Evolutionary conservation across 2,329 filamentous ascomycete genomes (phyloP), one percentile per base, ranked within the genome.

Genomic region (Trichophyton schoenleinii): DNA sequence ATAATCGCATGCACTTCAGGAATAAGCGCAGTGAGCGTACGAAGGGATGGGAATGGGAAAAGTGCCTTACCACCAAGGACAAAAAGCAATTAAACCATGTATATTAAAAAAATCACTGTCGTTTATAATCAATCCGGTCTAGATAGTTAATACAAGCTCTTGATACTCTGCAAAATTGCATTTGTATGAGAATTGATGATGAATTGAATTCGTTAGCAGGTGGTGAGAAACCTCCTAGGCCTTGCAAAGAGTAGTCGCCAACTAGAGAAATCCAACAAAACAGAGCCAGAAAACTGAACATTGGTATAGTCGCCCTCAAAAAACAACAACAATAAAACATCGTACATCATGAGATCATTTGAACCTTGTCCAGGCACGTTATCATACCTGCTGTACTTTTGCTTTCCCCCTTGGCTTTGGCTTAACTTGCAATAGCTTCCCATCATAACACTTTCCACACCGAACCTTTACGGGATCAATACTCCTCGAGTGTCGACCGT

Each of bases 401-500:
- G n/a, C 57, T 8, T 70, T 67, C 28, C 74, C 76, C 48, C 87
- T 78, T 0, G 91, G 91, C 44, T 81, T 81, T 0, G 92, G 92
- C 71, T 89, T 91, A 7, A 86, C 86, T 79, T 97, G 94, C 67
- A 83, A 77, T 65, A 99, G 74, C 0, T 73, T 72, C 3, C 82
- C 57, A 59, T 34, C 79, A 69, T 85, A 87, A 72, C 92, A 97
- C n/a, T 72, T 76, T 1, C 90, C 90, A 71, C 92, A 97, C 0
- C 83, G 81, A 67, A 91, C 86, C 57, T 83, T 81, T 34, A 71
- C 70, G 0, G 87, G 80, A 71, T 96, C 85, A 66, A 97, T 88
- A 70, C 88, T 94, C 74, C 87, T 89, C 15, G 87, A 91, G 73
- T 97, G 92, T 3, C 92, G 80, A 69, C 91, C 88, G 72, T 88